Base-by-base conservation (phyloP, 2,329 filamentous ascomycete species). In the Coniella vitis region DNA sequence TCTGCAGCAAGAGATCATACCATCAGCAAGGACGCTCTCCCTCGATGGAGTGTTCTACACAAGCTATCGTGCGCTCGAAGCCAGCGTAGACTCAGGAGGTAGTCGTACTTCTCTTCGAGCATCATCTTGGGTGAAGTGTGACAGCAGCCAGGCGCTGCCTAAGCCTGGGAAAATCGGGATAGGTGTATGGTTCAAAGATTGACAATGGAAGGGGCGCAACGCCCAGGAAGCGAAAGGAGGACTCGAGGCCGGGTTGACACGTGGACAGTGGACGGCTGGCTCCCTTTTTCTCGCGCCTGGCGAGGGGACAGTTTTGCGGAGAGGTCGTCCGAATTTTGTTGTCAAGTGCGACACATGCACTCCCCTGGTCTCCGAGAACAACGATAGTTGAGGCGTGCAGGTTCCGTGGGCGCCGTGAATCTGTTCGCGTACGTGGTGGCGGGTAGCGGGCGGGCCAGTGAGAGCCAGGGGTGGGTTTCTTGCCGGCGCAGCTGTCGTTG, bases 101-200 rank as follows among this genome's bases (percentile, higher is more conserved):
- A 17, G 22, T 38, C 69, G 54, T 69, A 73, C 70, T 73, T 73
- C 56, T 73, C 70, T 59, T 72, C 70, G 54, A 72, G 40, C 63
- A 70, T 70, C 58, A 66, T 69, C 51, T 58, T 63, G 57, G 52
- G 54, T 51, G 38, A 49, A 59, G 49, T 54, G 56, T 57, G 53
- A 53, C 55, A 51, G 47, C 51, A 52, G 50, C 52, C 38, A 22
- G 37, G 41, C 48, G 46, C 48, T 44, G 52, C 46, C 40, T 42
- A 22, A 48, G 45, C 35, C 21, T 43, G 43, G 25, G 21, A 20
- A 21, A 39, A 14, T 36, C 8, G 38, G 34, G 20, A 45, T 44
- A 32, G 37, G 38, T 14, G 45, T 29, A 19, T 12, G 34, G 16
- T 36, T 32, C 19, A 17, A 34, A 25, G 49, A 19, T 12, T 42